Evolutionary conservation across 805 yeast species (phyloP), one percentile per base, ranked within the genome.

Genomic region (Komagataella pastoris): DNA sequence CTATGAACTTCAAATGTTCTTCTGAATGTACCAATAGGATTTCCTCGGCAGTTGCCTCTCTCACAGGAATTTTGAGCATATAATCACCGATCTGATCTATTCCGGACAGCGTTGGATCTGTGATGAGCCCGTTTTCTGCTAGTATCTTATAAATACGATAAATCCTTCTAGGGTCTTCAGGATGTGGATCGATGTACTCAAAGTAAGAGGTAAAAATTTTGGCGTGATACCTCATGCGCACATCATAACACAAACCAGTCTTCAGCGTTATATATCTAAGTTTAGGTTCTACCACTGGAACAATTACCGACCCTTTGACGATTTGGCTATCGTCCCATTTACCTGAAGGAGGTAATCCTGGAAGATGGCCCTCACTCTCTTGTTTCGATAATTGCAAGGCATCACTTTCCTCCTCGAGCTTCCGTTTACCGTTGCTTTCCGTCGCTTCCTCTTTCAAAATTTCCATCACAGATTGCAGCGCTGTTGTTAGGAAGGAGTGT

Each of bases 181-280:
- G 99, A 64, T 93, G 99, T 2, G 98, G 99, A 63, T 93, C 99
- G 50, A 91, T 88, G 66, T 91, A 91, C 65, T 91, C 97, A 59
- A 80, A 86, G 58, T 91, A 88, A 1, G 93, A 85, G 3, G 96
- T 88, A 68, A 86, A 90, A 51, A 93, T 83, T 63, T 89, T 88
- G 45, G 97, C 96, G 65, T 93, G 99, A 65, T 91, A 93, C 55
- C 99, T 76, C 98, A 93, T 93, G 56, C 98, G 75, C 18, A 89
- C 97, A 65, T 93, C 99, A 67, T 93, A 93, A 54, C 95, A 91
- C 6, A 93, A 70, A 0, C 99, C 99, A 0, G 99, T 91, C 64
- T 89, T 91, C 60, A 85, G 68, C 2, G 86, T 87, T 21, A 77
- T 74, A 62, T 86, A 86, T 51, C 74, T 73, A n/a, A 87, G 70